phyloP scores from a whole-genome alignment of 768 basidiomycete genomes.

The Pleurotus tuber-regium region DNA sequence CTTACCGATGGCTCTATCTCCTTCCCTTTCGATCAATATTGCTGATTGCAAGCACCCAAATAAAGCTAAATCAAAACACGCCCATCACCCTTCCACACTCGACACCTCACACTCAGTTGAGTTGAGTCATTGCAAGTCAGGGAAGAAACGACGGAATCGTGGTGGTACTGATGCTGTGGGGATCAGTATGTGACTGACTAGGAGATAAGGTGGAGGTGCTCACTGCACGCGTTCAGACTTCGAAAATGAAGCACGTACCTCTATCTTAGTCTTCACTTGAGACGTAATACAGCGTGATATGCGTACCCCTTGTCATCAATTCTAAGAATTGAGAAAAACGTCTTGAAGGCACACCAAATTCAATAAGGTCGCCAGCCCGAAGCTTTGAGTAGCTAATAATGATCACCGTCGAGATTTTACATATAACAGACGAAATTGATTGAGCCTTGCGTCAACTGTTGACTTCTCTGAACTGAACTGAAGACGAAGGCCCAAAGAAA shows the following conservation, averaged over 20 bases:
- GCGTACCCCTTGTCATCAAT: not conserved
- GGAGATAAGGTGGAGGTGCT: no score
- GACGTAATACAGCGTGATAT: not conserved
- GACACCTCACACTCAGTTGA: no score
- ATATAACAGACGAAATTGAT: not conserved
- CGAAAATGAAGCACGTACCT: not conserved
- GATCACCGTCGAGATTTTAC: not conserved
- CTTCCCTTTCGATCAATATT: no score
- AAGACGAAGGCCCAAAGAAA: not conserved
- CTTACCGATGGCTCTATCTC: no score
- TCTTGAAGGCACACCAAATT: not conserved
- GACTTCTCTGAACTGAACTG: not conserved
- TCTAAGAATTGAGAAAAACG: not conserved
- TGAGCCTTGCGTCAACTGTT: not conserved
- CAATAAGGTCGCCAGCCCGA: not conserved
- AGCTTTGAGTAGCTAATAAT: not conserved
- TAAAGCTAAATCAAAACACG: no score
- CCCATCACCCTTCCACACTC: no score
- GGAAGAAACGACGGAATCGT: not conserved
- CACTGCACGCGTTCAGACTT: not conserved
- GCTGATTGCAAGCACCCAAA: no score
- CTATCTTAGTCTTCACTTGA: not conserved
- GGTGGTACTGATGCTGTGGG: not conserved
- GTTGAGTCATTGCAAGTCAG: no score
- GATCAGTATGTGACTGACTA: no score